A percentile compares a stretch with the other conserved stretches of the same genome.
Conservation (phyloP, 2,329 filamentous ascomycete genomes). For the Neonectria coccinea region DNA sequence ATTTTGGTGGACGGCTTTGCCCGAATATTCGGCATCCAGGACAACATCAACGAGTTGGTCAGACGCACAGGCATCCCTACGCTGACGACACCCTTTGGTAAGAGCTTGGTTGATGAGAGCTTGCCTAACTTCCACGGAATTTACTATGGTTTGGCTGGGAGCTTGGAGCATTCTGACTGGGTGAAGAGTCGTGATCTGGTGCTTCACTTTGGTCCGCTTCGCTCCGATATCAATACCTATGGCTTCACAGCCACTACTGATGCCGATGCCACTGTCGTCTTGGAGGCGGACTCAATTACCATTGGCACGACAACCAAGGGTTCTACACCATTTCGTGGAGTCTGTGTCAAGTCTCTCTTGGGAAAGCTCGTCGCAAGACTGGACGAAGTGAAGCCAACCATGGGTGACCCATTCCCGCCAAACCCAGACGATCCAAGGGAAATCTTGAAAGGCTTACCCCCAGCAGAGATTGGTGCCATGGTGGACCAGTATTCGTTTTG, state of each 20-base stretch:
- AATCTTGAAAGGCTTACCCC: neutral
- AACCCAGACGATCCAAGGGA: neutral
- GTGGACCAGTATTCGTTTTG: slow-evolving; percentile 20
- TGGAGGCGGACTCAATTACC: slow-evolving; percentile 6
- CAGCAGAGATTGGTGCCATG: neutral
- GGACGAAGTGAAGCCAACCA: neutral
- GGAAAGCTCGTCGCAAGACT: neutral
- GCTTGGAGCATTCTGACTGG: neutral
- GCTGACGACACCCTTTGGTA: slow-evolving; percentile 60
- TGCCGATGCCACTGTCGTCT: neutral
- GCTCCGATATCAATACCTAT: slow-evolving; percentile 31
- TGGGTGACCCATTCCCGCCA: neutral
- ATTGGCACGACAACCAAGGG: neutral
- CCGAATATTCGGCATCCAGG: slow-evolving; percentile 54
- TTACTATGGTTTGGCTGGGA: slow-evolving; percentile 44
- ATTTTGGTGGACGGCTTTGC: slow-evolving; percentile 66
- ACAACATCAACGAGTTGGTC: slow-evolving; percentile 57
- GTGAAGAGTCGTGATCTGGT: slow-evolving; percentile 21
- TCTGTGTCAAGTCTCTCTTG: slow-evolving; percentile 5
- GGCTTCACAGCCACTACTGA: slow-evolving; percentile 18
- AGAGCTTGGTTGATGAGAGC: slow-evolving; percentile 62
- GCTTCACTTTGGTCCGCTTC: slow-evolving; percentile 25
- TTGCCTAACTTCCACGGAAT: slow-evolving; percentile 61
- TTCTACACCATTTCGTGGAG: neutral
- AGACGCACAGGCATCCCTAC: slow-evolving; percentile 59